phyloP scores from a whole-genome alignment of 2,329 filamentous ascomycete species.

The Penicillium sp. region DNA sequence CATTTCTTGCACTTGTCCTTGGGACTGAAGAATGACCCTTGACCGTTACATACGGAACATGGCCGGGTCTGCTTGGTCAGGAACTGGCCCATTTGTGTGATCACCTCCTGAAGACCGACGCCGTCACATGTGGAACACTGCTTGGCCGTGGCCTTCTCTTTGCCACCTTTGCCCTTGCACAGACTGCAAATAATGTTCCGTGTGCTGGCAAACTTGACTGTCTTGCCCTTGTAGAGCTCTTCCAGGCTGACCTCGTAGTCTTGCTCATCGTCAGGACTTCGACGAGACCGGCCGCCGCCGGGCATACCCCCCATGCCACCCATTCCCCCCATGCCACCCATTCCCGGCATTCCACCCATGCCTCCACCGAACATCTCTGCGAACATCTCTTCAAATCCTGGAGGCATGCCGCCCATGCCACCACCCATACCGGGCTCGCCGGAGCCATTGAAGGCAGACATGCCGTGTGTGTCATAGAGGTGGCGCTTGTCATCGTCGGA shows the following conservation, averaged over 20 bases:
- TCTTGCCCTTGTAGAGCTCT: conserved; percentile 97
- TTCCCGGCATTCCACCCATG: conserved; percentile 51
- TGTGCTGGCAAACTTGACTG: conserved; percentile 90
- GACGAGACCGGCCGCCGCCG: conserved; percentile 44
- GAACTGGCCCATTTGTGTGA: conserved; percentile 79
- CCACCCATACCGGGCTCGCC: conserved; percentile 57
- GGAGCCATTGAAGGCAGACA: conserved; percentile 85
- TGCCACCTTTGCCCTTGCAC: conserved; percentile 86
- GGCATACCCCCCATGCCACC: conserved; percentile 41
- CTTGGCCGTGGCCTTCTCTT: conserved; percentile 80
- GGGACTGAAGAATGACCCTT: conserved; percentile 83
- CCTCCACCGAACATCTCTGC: conserved; percentile 45
- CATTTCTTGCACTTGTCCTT: conserved; percentile 99
- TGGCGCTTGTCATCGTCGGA: conserved; percentile 89
- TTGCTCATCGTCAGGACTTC: conserved; percentile 78
- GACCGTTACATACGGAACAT: conserved; percentile 77
- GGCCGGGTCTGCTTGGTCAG: conserved; percentile 71
- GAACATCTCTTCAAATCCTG: conserved; percentile 78
- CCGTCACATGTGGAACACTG: conserved; percentile 81
- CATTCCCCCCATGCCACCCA: conserved; percentile 55
- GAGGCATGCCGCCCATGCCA: conserved; percentile 36
- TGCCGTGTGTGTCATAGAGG: conserved; percentile 88
- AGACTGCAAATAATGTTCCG: conserved; percentile 84
- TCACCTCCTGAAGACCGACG: conserved; percentile 66
- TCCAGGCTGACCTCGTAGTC: conserved; percentile 87